Percentiles rank a stretch among this genome's conserved stretches.
Evolutionary conservation across 495 filamentous ascomycete genomes (phyloP).

Genomic region (Penicillium lagena): DNA sequence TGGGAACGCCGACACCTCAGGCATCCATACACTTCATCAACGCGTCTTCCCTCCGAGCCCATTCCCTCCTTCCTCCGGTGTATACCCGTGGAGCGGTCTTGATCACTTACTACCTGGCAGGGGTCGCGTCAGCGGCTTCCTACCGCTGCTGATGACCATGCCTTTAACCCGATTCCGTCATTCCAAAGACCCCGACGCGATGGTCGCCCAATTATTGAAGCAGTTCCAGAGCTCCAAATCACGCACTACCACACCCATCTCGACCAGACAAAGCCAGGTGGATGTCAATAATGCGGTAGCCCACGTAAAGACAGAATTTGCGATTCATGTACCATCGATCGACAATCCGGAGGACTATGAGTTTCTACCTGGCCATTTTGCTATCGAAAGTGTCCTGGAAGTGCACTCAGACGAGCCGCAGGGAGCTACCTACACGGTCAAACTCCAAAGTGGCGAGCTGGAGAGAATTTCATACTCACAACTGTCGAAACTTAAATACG

Average conservation of each 20-base stretch:
- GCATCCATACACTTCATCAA: too few species aligned
- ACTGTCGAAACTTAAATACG: slow-evolving; percentile 27
- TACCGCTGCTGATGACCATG: neutral
- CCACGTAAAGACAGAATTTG: neutral
- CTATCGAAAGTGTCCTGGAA: slow-evolving; percentile 31
- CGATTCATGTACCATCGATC: slow-evolving; percentile 23
- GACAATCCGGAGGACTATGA: slow-evolving; percentile 39
- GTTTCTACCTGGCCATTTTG: slow-evolving; percentile 38
- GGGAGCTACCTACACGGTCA: slow-evolving; percentile 31
- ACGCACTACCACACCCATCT: neutral
- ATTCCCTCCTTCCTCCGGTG: too few species aligned
- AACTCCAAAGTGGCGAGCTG: slow-evolving; percentile 39
- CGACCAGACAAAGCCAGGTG: neutral
- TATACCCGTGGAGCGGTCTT: too few species aligned
- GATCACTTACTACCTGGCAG: neutral
- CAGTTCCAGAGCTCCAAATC: too few species aligned
- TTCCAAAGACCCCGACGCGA: too few species aligned
- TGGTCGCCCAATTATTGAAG: too few species aligned
- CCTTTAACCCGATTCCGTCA: too few species aligned
- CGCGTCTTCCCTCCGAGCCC: too few species aligned
- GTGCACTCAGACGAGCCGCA: slow-evolving; percentile 19
- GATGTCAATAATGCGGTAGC: neutral
- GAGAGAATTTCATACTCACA: slow-evolving; percentile 23
- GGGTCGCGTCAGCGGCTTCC: neutral
- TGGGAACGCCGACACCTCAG: too few species aligned